phyloP scores from a whole-genome alignment of 805 yeast species.

The Zygoascus biomembranicola region DNA sequence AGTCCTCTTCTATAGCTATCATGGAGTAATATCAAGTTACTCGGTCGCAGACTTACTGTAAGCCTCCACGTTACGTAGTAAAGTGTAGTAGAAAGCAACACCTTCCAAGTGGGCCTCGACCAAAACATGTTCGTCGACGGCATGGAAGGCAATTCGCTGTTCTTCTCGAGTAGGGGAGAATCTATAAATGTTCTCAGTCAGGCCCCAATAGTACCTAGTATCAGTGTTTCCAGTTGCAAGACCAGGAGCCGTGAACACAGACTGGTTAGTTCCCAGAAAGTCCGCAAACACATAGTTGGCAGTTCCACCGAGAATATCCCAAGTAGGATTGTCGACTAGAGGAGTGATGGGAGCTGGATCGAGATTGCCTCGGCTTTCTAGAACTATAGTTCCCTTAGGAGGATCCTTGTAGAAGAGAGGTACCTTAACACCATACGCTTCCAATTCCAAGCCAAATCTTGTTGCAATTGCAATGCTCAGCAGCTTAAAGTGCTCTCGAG shows the following conservation, averaged over 20 bases:
- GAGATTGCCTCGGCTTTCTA: conserved; percentile 26
- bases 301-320: conserved; percentile 52
- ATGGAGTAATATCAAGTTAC: background rate
- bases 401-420: conserved; percentile 1
- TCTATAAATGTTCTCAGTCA: conserved; percentile 52
- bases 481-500: conserved; percentile 28
- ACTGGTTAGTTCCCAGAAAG: conserved; percentile 18
- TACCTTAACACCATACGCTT: conserved; percentile 15
- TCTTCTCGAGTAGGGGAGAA: conserved; percentile 39
- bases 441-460: conserved; percentile 41
- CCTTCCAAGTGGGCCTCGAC: conserved; percentile 44
- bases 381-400: conserved; percentile 36
- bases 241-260: conserved; percentile 44
- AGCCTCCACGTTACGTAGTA: conserved; percentile 19
- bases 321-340: conserved; percentile 24
- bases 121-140: conserved; percentile 51
- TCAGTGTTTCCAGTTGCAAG: conserved; percentile 64
- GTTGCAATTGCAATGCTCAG: conserved; percentile 35
- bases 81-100: conserved; percentile 26
- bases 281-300: conserved; percentile 55
- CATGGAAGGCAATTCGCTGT: conserved; percentile 35
- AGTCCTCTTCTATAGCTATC: background rate
- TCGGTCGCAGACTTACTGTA: background rate
- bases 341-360: conserved; percentile 47
- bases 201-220: conserved; percentile 53